A percentile compares a stretch with the other conserved stretches of the same genome.
Evolutionary conservation across 2,329 filamentous ascomycete genomes (phyloP).

Genomic region (Talaromyces marneffei): DNA sequence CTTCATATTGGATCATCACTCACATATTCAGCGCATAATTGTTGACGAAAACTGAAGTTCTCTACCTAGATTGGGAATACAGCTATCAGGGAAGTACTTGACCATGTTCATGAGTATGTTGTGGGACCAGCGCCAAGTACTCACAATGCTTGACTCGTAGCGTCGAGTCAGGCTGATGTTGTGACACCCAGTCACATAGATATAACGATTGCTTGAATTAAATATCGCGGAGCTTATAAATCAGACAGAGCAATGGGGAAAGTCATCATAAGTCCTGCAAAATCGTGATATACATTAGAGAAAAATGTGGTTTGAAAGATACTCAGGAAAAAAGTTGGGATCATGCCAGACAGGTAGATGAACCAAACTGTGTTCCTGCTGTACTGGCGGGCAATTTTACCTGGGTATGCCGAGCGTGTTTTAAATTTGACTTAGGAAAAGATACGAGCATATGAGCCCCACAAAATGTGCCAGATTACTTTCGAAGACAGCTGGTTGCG

Average conservation of each 20-base stretch:
- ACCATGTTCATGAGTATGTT: background rate
- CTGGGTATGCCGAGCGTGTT: background rate
- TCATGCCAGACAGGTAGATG: too few relatives aligned
- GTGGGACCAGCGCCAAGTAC: background rate
- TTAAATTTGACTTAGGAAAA: background rate
- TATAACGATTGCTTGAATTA: background rate
- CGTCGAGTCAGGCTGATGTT: background rate
- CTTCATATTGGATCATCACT: background rate
- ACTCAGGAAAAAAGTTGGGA: too few relatives aligned
- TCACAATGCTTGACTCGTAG: background rate
- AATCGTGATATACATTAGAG: too few relatives aligned
- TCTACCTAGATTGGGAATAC: background rate
- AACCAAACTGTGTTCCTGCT: too few relatives aligned
- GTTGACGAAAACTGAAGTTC: background rate
- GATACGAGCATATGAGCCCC: background rate
- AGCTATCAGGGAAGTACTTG: background rate
- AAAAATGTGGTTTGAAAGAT: too few relatives aligned
- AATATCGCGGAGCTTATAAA: background rate
- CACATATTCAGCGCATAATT: background rate
- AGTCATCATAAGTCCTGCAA: background rate
- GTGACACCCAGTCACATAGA: background rate
- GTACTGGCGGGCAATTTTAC: background rate
- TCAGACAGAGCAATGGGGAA: too few relatives aligned
- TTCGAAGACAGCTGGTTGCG: too few relatives aligned
- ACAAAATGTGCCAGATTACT: too few relatives aligned